Base-by-base conservation (phyloP, 2,329 filamentous ascomycete genomes). In the Geosmithia putterillii region DNA sequence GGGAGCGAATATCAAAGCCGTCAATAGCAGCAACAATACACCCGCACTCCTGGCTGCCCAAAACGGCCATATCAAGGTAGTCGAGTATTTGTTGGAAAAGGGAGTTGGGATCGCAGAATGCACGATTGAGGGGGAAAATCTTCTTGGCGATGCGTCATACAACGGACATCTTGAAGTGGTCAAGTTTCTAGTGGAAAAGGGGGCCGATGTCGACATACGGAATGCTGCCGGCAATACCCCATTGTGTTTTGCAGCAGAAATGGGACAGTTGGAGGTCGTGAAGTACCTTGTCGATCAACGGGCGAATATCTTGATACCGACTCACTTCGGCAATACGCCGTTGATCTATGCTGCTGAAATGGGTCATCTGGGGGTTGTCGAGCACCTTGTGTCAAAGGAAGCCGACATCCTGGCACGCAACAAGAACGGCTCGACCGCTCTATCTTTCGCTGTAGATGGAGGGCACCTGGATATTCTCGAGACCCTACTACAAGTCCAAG, bases 201-300 rank as follows among this genome's bases (percentile, higher is more conserved):
- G 39, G 8, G 43, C 43, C 12, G 28, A 41, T 38, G 17, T 44
- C 28, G 20, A 44, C 7, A 36, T 17, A 22, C 21, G n/a, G n/a
- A 37, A 44, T 19, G 22, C 17, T 10, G 4, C 6, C 6, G 41
- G 41, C 14, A 9, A 4, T 12, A 34, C 41, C 14, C 9, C 41
- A 9, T 19, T 42, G 23, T 12, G 17, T 20, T 35, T 4, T 15
- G 28, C 41, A 4, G 41, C 20, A 4, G 9, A 8, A 4, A 8
- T 8, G 7, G 22, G 41, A 12, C 41, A 36, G 10, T 5, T 36
- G 3, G 7, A 20, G 4, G 38, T 39, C 6, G 38, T 15, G 7
- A 20, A 19, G 38, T 19, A n/a, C 15, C 38, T 39, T 21, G 6
- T 19, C 9, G 19, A 21, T n/a, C n/a, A 6, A 15, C 7, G 9